Evolutionary conservation across 2,329 filamentous ascomycete genomes (phyloP), one percentile per base, ranked within the genome.

Genomic region (Colletotrichum brevisporum): DNA sequence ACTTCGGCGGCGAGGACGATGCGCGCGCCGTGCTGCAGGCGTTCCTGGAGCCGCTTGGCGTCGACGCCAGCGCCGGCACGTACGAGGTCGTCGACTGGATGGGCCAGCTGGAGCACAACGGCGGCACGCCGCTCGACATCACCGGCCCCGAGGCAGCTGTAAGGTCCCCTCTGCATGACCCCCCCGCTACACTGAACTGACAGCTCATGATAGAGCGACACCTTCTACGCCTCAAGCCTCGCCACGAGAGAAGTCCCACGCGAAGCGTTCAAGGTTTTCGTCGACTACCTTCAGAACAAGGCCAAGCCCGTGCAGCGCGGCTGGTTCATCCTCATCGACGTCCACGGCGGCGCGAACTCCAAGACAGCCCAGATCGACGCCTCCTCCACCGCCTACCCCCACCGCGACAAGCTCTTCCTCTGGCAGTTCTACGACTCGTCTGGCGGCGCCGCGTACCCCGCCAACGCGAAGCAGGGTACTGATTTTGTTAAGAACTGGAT

Each of bases 351-450:
- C 43, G 71, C 73, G 31, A 80, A 80, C 71, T 81, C 82, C 1
- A 80, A 77, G 69, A 74, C 83, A 43, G 73, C 79, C 1, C 70
- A 76, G 1, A 66, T 79, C 2, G 31, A 71, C 0, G 66, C 70
- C 0, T 36, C 74, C 8, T 73, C 73, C 8, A 79, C 80, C 1
- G 77, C 82, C 2, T 85, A 81, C 71, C 74, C 77, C 0, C 81
- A 83, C 71, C 81, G 80, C 27, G 78, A 82, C 60, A 81, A 83
- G 73, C 80, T 88, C 18, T 80, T 86, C 2, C 82, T 89, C 2
- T 85, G 83, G 57, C 84, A 89, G 73, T 82, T 87, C 62, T 81
- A 82, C 21, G 85, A 87, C 71, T 74, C 80, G 0, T 77, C 76
- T 1, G 68, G 16, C 8, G 71, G 73, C 12, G 52, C 74, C 1